Percentiles rank a stretch among this genome's conserved stretches.
Conservation (phyloP, 2,329 filamentous ascomycete genomes). For the Hyphodiscus sp. region DNA sequence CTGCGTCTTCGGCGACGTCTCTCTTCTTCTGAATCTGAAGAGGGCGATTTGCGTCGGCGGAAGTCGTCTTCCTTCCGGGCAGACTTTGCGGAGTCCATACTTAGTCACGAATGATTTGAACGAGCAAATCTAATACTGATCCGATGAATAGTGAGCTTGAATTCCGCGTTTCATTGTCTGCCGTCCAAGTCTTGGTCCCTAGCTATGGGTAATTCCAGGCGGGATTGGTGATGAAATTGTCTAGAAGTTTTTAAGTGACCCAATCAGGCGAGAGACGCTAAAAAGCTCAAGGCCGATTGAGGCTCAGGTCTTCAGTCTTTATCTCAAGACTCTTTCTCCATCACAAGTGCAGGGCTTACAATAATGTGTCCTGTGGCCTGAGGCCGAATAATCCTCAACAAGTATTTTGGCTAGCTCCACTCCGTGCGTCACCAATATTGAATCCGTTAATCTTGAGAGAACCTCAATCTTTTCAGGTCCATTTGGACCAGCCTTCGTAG, state of each 20-base stretch:
- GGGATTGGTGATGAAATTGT: background rate
- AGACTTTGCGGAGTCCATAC: constrained; percentile 15
- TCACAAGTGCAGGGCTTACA: too few species aligned
- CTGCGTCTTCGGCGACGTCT: constrained; percentile 20
- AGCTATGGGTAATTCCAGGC: too few species aligned
- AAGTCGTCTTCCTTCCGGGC: constrained; percentile 13
- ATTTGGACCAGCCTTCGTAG: too few species aligned
- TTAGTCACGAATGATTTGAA: background rate
- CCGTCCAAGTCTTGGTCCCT: background rate
- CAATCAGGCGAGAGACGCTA: background rate
- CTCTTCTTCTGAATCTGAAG: constrained; percentile 26
- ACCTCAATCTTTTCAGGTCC: too few species aligned
- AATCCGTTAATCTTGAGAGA: too few species aligned
- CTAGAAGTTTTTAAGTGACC: background rate
- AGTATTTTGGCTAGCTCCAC: too few species aligned
- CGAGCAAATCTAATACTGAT: background rate
- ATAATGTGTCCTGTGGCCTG: too few species aligned
- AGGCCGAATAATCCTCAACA: too few species aligned
- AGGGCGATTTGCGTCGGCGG: constrained; percentile 20
- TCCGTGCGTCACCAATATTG: too few species aligned
- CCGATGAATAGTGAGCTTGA: background rate
- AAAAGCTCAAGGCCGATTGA: background rate
- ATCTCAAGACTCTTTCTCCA: too few species aligned
- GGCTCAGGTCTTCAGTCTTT: too few species aligned
- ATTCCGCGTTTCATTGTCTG: background rate